Base-by-base conservation (phyloP, 2,329 filamentous ascomycete species). In the Davidsoniella australis region DNA sequence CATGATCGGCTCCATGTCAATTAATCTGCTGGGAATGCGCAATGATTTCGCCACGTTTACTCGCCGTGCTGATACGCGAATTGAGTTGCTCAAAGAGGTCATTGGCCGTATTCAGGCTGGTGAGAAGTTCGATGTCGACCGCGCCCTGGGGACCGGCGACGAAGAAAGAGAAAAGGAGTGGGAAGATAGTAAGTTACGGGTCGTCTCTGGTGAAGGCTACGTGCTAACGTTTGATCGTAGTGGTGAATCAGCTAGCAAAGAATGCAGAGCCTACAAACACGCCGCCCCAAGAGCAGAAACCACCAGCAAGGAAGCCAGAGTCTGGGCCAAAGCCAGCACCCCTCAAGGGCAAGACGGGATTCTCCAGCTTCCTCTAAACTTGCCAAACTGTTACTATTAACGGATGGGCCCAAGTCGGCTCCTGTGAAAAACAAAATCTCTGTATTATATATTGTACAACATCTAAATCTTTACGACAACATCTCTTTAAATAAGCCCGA, bases 1-100 rank as follows among this genome's bases (percentile, higher is more conserved):
- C 39, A 72, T 96, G 55, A 89, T 96, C 55, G 93, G 93, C 3
- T 94, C 86, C 54, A 94, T 95, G 71, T 85, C 89, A 12, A 95
- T 98, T 57, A 85, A 95, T 58, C 84, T 91, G 72, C 81, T 98
- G 59, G 72, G 79, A 36, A 63, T 96, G 58, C 82, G 80, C 58
- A 84, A 83, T 57, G 80, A 88, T 46, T 82, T 80, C 59, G 70
- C 73, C 29, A 76, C 79, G 8, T 88, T 83, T 57, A 76, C 72
- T 59, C 77, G 88, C 46, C 78, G 79, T 56, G 80, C 87, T 4
- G 84, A 94, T 57, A 78, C 84, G 5, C 82, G 84, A 60, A 83
- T 98, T 54, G 74, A 72, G 2, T 60, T 86, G 26, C 64, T 98
- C 52, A 75, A 76, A 38, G 89, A 94, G 59, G 78, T 86, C 1